phyloP scores from a whole-genome alignment of 345 rosid species.

The Hibiscus tridactylites region DNA sequence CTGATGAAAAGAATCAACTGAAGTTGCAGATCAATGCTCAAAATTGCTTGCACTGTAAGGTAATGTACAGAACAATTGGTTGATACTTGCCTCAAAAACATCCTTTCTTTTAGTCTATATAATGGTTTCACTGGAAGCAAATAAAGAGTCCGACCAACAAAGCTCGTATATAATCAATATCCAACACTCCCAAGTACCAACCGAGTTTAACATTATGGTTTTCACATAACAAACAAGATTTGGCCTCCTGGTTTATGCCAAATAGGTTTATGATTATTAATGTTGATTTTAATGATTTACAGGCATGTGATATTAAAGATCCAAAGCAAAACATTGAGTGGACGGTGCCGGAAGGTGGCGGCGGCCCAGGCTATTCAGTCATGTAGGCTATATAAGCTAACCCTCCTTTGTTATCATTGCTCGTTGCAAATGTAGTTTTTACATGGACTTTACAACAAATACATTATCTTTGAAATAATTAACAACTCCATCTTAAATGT shows the following conservation, averaged over 20 bases:
- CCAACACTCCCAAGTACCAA: neutral
- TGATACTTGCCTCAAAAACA: neutral
- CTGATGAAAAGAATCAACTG: conserved; percentile 53
- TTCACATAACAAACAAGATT: neutral
- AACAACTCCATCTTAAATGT: neutral
- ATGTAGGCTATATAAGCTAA: conserved; percentile 33
- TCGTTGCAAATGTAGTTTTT: neutral
- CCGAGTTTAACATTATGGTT: neutral
- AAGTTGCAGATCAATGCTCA: conserved; percentile 92
- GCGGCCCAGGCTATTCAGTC: conserved; percentile 82
- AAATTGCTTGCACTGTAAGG: conserved; percentile 96
- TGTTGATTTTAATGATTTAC: conserved; percentile 4
- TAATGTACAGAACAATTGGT: conserved; percentile 15
- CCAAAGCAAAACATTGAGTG: conserved; percentile 91
- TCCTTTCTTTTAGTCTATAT: neutral
- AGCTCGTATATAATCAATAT: neutral
- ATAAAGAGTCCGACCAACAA: neutral
- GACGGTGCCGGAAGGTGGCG: conserved; percentile 97
- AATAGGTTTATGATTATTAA: neutral
- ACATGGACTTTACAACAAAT: too few species aligned
- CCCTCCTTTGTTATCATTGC: neutral
- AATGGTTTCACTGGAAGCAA: neutral
- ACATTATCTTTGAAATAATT: neutral
- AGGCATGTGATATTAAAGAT: conserved; percentile 92
- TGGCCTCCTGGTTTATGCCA: neutral